These are phyloP conservation scores for Fonsecaea pedrosoi DNA, from an alignment of 2,329 filamentous ascomycete genomes.

Conservation along the genomic window DNA sequence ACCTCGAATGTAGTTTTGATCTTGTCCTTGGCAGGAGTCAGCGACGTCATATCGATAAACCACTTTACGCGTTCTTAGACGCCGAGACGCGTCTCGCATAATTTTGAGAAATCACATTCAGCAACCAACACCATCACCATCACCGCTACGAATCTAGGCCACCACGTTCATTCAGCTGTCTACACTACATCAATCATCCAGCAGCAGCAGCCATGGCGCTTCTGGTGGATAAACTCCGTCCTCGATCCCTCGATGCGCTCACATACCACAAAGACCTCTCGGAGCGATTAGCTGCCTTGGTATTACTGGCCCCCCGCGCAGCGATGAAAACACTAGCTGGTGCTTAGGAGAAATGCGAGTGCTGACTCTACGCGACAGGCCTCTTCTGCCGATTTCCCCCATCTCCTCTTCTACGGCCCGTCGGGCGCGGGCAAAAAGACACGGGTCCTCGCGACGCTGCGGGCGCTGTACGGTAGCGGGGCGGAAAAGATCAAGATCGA, in stretches of 20 bases:
- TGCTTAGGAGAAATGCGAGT: not conserved
- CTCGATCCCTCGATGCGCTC: constrained; percentile 61
- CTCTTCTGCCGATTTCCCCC: constrained; percentile 95
- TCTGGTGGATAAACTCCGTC: constrained; percentile 69
- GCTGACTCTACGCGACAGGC: constrained; percentile 63
- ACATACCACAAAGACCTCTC: constrained; percentile 91
- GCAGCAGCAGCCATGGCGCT: constrained; percentile 60
- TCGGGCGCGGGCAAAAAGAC: constrained; percentile 98
- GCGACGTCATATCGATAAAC: constrained; percentile 19
- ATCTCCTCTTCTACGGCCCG: constrained; percentile 94
- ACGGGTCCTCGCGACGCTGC: constrained; percentile 90
- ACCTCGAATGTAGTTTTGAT: no score
- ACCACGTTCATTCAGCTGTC: not conserved
- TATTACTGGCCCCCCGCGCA: constrained; percentile 53
- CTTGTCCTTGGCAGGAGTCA: no score
- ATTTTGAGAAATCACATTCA: not conserved
- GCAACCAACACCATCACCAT: not conserved
- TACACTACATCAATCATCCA: not conserved
- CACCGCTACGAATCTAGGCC: not conserved
- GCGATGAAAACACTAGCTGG: no score
- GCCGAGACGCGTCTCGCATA: constrained; percentile 16
- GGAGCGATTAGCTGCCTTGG: constrained; percentile 81
- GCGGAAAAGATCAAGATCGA: constrained; percentile 99
- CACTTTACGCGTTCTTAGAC: constrained; percentile 23
- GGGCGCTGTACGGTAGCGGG: constrained; percentile 91